Evolutionary conservation across 1,284 basidiomycete genomes (phyloP), one percentile per base, ranked within the genome.

Genomic region (Cryptococcus sp.): DNA sequence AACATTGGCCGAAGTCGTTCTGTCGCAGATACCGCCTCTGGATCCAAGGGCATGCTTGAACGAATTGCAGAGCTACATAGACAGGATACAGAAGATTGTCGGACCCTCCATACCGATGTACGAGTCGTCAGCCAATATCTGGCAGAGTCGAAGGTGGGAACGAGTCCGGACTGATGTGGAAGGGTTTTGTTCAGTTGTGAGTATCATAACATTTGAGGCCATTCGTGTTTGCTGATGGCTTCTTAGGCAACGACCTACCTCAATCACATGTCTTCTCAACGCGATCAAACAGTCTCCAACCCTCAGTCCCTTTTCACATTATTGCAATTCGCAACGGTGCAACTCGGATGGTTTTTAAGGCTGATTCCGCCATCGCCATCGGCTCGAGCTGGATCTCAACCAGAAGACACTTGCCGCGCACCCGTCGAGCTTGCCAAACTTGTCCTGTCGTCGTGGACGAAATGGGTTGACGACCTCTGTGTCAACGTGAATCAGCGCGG

Each of bases 401-500:
- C 19, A 3, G 20, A 13, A 35, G 31, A 35, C 31, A 35, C 5
- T 35, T 35, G 31, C 31, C 31, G 31, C 31, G 31, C 31, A 13
- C 31, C 31, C 31, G 62, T 74, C 5, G 66, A 72, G 19, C 58
- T 78, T 5, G 72, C 68, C 44, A 71, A 73, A 47, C 44, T 65
- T 13, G 45, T 74, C 17, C 62, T 77, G 5, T 53, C 65, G 0
- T 53, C 50, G 4, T 78, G 75, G 76, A 62, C 51, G 2, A 47
- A 53, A 11, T 77, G 75, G 76, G 49, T 74, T 22, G 38, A 50
- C 2, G 52, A 51, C 17, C 54, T 78, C 7, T 67, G 65, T 0
- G 56, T 65, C 10, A 72, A 75, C 45, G 73, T 77, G 49, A 78
- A 78, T 62, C 60, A 66, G 35, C 63, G 64, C 15, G 73, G 74